These are phyloP conservation scores for Coemansia sp. DNA, from an alignment of 192 early-diverging fungal genomes.

Conservation along the genomic window DNA sequence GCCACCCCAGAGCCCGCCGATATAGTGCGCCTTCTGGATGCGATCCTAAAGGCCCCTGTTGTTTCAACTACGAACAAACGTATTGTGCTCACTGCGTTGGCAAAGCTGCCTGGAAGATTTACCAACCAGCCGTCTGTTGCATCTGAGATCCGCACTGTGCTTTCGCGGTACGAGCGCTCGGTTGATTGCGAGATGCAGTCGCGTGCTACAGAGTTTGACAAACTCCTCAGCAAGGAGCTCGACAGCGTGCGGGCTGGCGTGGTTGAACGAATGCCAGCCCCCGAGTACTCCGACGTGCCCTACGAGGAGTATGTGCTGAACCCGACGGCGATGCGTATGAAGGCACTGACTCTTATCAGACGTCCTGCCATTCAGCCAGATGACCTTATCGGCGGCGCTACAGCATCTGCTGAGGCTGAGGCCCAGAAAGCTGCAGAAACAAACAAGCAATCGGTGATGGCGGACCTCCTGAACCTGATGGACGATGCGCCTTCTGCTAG, in stretches of 20 bases:
- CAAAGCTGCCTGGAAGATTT: conserved; percentile 87
- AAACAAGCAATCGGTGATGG: conserved; percentile 39
- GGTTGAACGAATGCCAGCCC: conserved; percentile 93
- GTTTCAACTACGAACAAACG: conserved; percentile 77
- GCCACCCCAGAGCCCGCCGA: conserved; percentile 62
- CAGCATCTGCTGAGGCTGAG: conserved; percentile 15
- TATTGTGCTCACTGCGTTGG: conserved; percentile 82
- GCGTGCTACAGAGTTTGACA: conserved; percentile 87
- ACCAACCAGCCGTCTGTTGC: conserved; percentile 26
- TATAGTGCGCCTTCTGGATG: conserved; percentile 71
- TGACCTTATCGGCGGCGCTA: conserved; percentile 21
- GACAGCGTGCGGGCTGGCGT: conserved; percentile 70
- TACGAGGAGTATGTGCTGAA: conserved; percentile 54
- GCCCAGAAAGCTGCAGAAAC: conserved; percentile 17
- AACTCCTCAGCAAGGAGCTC: conserved; percentile 68
- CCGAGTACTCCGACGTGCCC: conserved; percentile 58
- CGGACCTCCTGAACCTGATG: conserved; percentile 69
- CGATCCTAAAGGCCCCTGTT: conserved; percentile 76
- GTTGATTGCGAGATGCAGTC: conserved; percentile 92
- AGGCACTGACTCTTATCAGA: conserved; percentile 28
- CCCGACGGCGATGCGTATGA: conserved; percentile 55
- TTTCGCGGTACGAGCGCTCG: conserved; percentile 65
- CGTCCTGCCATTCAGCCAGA: conserved; percentile 25
- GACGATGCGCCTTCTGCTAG: conserved; percentile 41
- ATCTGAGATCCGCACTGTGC: conserved; percentile 58